phyloP scores from a whole-genome alignment of 306 rosid genomes.

The Psophocarpus tetragonolobus region DNA sequence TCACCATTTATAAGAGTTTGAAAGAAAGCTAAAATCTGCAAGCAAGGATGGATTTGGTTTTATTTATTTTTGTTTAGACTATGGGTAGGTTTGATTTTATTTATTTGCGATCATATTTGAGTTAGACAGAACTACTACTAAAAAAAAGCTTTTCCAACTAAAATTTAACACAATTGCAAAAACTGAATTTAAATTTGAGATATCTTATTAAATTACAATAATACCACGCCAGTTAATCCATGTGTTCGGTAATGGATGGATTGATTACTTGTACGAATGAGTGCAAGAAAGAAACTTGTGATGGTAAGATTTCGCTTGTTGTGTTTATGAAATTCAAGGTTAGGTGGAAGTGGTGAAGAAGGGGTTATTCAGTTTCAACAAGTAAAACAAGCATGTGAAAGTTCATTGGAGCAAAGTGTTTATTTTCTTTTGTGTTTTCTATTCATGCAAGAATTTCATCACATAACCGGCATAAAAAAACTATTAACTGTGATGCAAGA shows the following conservation, averaged over 20 bases:
- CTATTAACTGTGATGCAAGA: constrained; percentile 32
- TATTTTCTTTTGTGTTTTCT: neutral
- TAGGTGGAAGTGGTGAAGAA: constrained; percentile 42
- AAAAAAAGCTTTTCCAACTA: too few relatives aligned
- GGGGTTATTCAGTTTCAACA: constrained; percentile 31
- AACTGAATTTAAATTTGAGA: too few relatives aligned
- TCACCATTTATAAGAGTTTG: constrained; percentile 37
- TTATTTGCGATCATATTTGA: too few relatives aligned
- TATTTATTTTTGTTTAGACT: too few relatives aligned
- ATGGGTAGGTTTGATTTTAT: too few relatives aligned
- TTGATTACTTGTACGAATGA: constrained; percentile 8
- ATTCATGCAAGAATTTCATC: constrained; percentile 14
- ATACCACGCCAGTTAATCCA: too few relatives aligned
- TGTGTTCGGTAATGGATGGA: too few relatives aligned
- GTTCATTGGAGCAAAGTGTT: constrained; percentile 26
- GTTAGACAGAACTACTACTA: too few relatives aligned
- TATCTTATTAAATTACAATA: too few relatives aligned
- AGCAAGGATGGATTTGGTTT: constrained; percentile 23
- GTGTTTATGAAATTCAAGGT: constrained; percentile 18
- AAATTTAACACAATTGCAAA: too few relatives aligned
- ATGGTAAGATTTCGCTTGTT: neutral
- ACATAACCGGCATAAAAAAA: constrained; percentile 10
- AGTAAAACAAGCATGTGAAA: constrained; percentile 12
- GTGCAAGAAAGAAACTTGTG: constrained; percentile 41
- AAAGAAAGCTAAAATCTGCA: constrained; percentile 22